Base-by-base conservation (phyloP, 2,329 filamentous ascomycete genomes). In the Beauveria sp. region DNA sequence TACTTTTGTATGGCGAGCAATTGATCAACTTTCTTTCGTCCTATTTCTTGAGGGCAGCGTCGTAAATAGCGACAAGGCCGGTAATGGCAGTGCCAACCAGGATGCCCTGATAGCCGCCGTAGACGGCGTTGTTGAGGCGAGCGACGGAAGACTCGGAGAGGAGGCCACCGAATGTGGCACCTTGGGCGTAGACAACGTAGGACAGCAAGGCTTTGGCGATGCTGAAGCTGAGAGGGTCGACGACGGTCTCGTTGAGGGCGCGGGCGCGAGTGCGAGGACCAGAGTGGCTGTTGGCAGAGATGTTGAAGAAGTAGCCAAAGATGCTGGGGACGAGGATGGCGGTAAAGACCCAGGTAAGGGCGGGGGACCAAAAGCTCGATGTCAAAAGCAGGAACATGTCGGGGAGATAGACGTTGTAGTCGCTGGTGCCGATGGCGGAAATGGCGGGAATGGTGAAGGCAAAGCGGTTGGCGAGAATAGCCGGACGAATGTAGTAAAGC, bases 201-300 rank as follows among this genome's bases (percentile, higher is more conserved):
- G 90, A 86, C 62, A 92, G 75, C 59, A 97, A 72, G 0, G 89
- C 92, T 79, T 96, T 96, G 67, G 85, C 85, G 61, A 97, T 86
- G 77, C 92, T 96, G 77, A 96, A 99, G 24, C 88, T 89, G 70
- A 97, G 77, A 4, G 92, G 92, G 72, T 99, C 94, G 65, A 93
- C 85, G 6, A 80, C 77, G 24, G 64, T 62, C 51, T 72, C 68
- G 58, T 72, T 66, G 46, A 71, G 71, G 56, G 70, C 70, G 70
- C 79, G 80, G 66, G 77, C 79, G 65, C 78, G 76, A 48, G 71
- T 67, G 65, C 70, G 65, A 64, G 74, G 72, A 26, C 71, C 68
- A 64, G 69, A 66, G 70, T 72, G 73, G 68, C 72, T 77, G 68
- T 78, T 81, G 54, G 79, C 77, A 44, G 87, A 90, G 69, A 97